Conservation (phyloP, 2,329 filamentous ascomycete species). For the Alternaria conjuncta region DNA sequence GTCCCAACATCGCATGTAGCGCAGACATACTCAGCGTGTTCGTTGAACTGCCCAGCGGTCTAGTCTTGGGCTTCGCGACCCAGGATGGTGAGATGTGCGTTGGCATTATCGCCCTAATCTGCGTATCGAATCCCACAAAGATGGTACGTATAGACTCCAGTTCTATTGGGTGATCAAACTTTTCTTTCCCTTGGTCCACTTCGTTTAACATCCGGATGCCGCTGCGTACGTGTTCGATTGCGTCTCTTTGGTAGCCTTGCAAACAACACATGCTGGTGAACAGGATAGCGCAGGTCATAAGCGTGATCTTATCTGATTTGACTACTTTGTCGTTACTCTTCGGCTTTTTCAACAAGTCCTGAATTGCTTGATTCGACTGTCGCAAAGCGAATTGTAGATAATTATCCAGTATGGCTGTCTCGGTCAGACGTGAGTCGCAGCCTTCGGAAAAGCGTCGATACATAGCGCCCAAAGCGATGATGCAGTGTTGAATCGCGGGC, state of each 20-base stretch:
- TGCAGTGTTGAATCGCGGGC: conserved; percentile 38
- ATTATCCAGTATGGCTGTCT: conserved; percentile 29
- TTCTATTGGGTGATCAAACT: conserved; percentile 28
- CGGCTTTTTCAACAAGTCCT: conserved; percentile 24
- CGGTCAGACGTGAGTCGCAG: conserved; percentile 22
- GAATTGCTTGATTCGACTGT: conserved; percentile 41
- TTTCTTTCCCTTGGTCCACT: conserved; percentile 21
- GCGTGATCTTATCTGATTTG: conserved; percentile 31
- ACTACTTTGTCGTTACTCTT: not conserved
- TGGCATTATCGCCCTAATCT: conserved; percentile 38
- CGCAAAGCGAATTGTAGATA: conserved; percentile 39
- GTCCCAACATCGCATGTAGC: conserved; percentile 18
- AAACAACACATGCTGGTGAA: conserved; percentile 43
- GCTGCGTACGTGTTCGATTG: conserved; percentile 38
- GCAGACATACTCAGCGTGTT: conserved; percentile 14
- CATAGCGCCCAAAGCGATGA: conserved; percentile 41
- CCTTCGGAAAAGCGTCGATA: conserved; percentile 40
- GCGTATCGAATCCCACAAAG: conserved; percentile 40
- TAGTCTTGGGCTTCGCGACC: conserved; percentile 29
- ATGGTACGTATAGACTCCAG: conserved; percentile 37
- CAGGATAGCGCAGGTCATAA: conserved; percentile 41
- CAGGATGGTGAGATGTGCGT: conserved; percentile 23
- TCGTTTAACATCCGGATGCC: conserved; percentile 41
- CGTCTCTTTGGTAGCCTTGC: conserved; percentile 38
- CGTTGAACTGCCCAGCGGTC: not conserved